Conservation (phyloP, 768 basidiomycete species). For the Baorangia bicolor region DNA sequence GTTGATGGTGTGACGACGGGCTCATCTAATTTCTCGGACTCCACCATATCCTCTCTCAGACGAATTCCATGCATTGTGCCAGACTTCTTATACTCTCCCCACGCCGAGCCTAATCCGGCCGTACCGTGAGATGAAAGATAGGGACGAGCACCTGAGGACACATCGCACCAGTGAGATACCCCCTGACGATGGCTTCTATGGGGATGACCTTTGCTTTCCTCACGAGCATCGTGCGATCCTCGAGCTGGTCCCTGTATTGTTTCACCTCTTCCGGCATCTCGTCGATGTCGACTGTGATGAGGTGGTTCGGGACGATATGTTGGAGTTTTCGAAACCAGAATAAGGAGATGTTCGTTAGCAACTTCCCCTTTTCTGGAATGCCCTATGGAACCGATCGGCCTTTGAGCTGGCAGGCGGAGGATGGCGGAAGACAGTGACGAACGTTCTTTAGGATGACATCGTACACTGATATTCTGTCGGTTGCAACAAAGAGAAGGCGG, state of each 20-base stretch:
- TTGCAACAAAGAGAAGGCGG: slow-evolving; percentile 87
- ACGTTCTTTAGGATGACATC: slow-evolving; percentile 95
- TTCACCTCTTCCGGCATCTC: slow-evolving; percentile 82
- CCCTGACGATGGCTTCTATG: slow-evolving; percentile 93
- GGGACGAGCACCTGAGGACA: neutral
- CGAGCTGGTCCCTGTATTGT: slow-evolving; percentile 72
- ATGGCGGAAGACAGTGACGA: slow-evolving; percentile 32
- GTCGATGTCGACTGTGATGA: slow-evolving; percentile 72
- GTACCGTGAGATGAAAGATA: slow-evolving; percentile 6
- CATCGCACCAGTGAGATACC: slow-evolving; percentile 86
- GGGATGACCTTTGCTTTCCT: slow-evolving; percentile 85
- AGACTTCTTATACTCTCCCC: slow-evolving; percentile 87
- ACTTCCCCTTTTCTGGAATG: slow-evolving; percentile 89
- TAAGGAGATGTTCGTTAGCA: slow-evolving; percentile 85
- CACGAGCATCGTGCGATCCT: slow-evolving; percentile 90
- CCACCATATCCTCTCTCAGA: slow-evolving; percentile 72
- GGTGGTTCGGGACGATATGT: slow-evolving; percentile 84
- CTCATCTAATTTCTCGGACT: slow-evolving; percentile 77
- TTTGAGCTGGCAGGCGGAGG: neutral
- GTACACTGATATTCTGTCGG: slow-evolving; percentile 95
- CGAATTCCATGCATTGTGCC: slow-evolving; percentile 87
- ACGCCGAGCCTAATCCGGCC: slow-evolving; percentile 77
- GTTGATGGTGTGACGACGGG: slow-evolving; percentile 96
- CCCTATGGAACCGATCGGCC: slow-evolving; percentile 51
- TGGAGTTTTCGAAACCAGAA: slow-evolving; percentile 93